These are phyloP conservation scores for Suillus tomentosus DNA, from an alignment of 768 basidiomycete genomes.

Conservation along the genomic window DNA sequence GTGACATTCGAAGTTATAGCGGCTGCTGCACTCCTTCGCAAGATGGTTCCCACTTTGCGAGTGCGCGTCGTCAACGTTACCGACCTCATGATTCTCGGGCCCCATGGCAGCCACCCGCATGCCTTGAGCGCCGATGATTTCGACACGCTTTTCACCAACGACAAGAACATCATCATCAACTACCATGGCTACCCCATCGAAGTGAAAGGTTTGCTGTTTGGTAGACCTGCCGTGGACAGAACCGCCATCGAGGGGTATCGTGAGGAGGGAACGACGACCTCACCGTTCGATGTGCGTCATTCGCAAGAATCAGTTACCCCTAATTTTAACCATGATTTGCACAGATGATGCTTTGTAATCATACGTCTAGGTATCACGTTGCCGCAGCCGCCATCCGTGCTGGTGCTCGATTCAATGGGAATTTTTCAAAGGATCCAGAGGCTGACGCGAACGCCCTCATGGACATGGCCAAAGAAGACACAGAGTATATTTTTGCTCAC, in stretches of 20 bases:
- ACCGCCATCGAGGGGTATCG: conserved; percentile 63
- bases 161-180: conserved; percentile 74
- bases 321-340: conserved; percentile 7
- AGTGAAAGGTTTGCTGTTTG: conserved; percentile 65
- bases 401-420: conserved; percentile 51
- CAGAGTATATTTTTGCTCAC: conserved; percentile 58
- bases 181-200: conserved; percentile 84
- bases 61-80: conserved; percentile 89
- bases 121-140: conserved; percentile 64
- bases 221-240: conserved; percentile 49
- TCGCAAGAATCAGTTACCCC: background rate
- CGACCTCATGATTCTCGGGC: conserved; percentile 82
- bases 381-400: conserved; percentile 62
- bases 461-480: conserved; percentile 63
- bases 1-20: conserved; percentile 89
- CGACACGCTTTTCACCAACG: conserved; percentile 68
- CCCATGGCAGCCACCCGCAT: conserved; percentile 74
- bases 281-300: conserved; percentile 68
- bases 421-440: conserved; percentile 46
- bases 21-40: conserved; percentile 77
- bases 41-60: conserved; percentile 68
- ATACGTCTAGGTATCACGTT: conserved; percentile 66
- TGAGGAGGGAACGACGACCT: conserved; percentile 81
- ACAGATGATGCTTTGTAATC: conserved; percentile 76
- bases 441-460: conserved; percentile 61